A percentile compares a stretch with the other conserved stretches of the same genome.
Evolutionary conservation across 2,329 filamentous ascomycete genomes (phyloP).

Genomic region (Proliferodiscus dingleyae): DNA sequence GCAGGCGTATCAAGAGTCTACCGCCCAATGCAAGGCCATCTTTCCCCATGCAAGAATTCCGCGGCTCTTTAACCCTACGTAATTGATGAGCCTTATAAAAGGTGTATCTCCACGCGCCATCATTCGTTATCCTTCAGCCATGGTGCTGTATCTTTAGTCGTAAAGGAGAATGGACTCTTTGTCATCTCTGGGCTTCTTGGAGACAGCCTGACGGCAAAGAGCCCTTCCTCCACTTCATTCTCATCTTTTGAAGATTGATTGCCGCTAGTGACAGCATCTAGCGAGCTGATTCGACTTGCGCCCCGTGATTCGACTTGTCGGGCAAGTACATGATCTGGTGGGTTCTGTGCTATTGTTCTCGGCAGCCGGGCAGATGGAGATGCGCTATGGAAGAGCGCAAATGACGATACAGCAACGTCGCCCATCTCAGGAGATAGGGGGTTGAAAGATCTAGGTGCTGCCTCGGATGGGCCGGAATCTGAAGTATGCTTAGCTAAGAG

Average conservation of each 20-base stretch:
- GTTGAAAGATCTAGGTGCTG: slow-evolving; percentile 30
- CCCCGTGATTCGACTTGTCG: slow-evolving; percentile 18
- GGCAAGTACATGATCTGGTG: slow-evolving; percentile 23
- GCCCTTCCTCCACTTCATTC: slow-evolving; percentile 64
- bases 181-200: slow-evolving; percentile 82
- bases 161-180: slow-evolving; percentile 70
- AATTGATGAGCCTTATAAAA: too few species aligned
- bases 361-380: slow-evolving; percentile 36
- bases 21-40: slow-evolving; percentile 7
- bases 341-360: slow-evolving; percentile 32
- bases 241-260: slow-evolving; percentile 33
- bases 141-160: slow-evolving; percentile 26
- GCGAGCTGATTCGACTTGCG: slow-evolving; percentile 26
- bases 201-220: slow-evolving; percentile 84
- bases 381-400: slow-evolving; percentile 52
- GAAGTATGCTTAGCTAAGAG: slow-evolving; percentile 4
- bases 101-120: slow-evolving; percentile 10
- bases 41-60: background rate
- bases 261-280: slow-evolving; percentile 35
- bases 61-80: slow-evolving; percentile 6
- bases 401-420: slow-evolving; percentile 59
- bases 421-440: slow-evolving; percentile 56
- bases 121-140: slow-evolving; percentile 25
- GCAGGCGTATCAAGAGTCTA: slow-evolving; percentile 11
- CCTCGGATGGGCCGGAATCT: slow-evolving; percentile 4